Conservation (phyloP, 2,329 filamentous ascomycete genomes). For the Aspergillus viridinutans region DNA sequence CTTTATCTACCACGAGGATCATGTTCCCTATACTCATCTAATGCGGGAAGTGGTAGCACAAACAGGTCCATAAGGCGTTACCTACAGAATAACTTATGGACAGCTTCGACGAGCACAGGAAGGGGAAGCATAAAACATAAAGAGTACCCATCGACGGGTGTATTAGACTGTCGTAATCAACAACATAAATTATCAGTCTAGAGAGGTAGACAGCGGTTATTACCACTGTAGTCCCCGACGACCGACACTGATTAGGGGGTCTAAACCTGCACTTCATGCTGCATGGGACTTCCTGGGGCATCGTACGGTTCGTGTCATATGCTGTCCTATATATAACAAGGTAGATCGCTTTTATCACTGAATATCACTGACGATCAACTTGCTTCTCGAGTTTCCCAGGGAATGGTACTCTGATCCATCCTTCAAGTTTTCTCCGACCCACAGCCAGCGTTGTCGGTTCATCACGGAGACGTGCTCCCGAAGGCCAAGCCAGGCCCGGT, state of each 20-base stretch:
- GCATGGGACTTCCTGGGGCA: not conserved
- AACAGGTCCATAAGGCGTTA: not conserved
- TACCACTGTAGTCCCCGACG: too few relatives aligned
- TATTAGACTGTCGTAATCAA: not conserved
- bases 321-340: not conserved
- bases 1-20: not conserved
- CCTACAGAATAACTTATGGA: not conserved
- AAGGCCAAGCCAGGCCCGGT: constrained; percentile 5
- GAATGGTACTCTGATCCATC: not conserved
- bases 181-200: too few relatives aligned
- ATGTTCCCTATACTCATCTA: not conserved
- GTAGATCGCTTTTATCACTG: not conserved
- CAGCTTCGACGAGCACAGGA: not conserved
- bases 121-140: not conserved
- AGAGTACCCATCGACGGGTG: not conserved
- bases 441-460: not conserved
- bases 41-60: not conserved
- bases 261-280: not conserved
- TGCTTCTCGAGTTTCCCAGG: not conserved
- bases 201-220: too few relatives aligned
- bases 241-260: not conserved
- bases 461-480: not conserved
- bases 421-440: not conserved
- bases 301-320: not conserved
- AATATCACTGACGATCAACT: not conserved